Evolutionary conservation across 2,329 filamentous ascomycete genomes (phyloP), one percentile per base, ranked within the genome.

Genomic region (Arthrobotrys entomopaga): DNA sequence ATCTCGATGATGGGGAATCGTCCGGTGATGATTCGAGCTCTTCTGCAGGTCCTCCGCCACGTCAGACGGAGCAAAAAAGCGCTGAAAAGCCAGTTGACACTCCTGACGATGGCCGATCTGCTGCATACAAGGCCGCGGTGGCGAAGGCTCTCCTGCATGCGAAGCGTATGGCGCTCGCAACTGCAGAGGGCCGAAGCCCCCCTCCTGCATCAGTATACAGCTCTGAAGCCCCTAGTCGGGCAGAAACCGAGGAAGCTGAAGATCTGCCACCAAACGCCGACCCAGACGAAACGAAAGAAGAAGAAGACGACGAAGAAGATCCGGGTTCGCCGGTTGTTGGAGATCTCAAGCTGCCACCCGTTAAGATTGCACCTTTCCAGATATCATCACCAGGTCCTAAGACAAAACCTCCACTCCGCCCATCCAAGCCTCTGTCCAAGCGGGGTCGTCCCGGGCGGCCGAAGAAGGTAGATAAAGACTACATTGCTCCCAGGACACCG

Each of bases 111-210:
- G 24, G 0, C 2, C 52, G 20, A 1, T 38, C 61, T 43, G 49
- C 19, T 7, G 46, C 34, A 22, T 66, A 66, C 11, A 65, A 63
- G 52, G 56, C 61, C 43, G 57, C 50, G 2, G 50, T 66, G 16
- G 54, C 49, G 22, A 66, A 63, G 50, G 69, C 69, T 20, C 48
- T 73, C 20, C 69, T 54, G 5, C 56, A 73, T 58, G 69, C 69
- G 20, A 66, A 73, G 49, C 69, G 69, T 24, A 66, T 58, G 61
- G 69, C 69, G 15, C 61, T 73, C 53, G 69, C 69, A 24, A 38
- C 61, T 13, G 69, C 69, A 50, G 69, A 73, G 48, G 69, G 69
- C 20, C 48, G 69, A 19, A 73, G 69, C 26, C 69, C 69, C 4
- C 61, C 69, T 63, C 60, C 69, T 3, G 20, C 61, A 15, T 73